Conservation (phyloP, 768 basidiomycete species). For the Naematelia encephala region DNA sequence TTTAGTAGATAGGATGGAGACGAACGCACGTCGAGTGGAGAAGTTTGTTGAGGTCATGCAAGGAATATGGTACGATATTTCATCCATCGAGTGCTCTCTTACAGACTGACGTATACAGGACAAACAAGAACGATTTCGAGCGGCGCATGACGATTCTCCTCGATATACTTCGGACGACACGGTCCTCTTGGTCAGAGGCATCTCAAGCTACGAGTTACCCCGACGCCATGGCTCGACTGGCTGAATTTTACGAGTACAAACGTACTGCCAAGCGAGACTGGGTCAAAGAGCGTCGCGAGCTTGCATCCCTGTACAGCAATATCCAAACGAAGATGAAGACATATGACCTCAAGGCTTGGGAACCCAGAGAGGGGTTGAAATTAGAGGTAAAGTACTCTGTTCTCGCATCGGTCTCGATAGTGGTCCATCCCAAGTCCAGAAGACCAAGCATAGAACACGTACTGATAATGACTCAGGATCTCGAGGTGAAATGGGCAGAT, state of each 20-base stretch:
- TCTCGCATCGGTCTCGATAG: slow-evolving; percentile 4
- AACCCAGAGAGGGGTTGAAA: slow-evolving; percentile 68
- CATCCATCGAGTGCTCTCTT: background rate
- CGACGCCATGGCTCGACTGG: slow-evolving; percentile 73
- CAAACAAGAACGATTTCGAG: slow-evolving; percentile 75
- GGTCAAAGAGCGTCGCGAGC: slow-evolving; percentile 85
- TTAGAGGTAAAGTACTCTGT: slow-evolving; percentile 59
- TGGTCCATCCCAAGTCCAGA: too few relatives aligned
- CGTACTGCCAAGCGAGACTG: slow-evolving; percentile 77
- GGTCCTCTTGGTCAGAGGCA: slow-evolving; percentile 66
- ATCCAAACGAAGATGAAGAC: slow-evolving; percentile 91
- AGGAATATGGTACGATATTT: slow-evolving; percentile 42
- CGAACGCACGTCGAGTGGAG: slow-evolving; percentile 85
- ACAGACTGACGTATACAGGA: slow-evolving; percentile 12
- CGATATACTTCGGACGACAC: slow-evolving; percentile 63
- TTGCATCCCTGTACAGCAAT: slow-evolving; percentile 82
- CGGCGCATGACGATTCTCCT: slow-evolving; percentile 68
- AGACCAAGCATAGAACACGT: background rate
- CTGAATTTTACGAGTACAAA: slow-evolving; percentile 74
- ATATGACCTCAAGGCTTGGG: slow-evolving; percentile 79
- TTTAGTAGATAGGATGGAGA: slow-evolving; percentile 81
- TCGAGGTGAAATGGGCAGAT: slow-evolving; percentile 72
- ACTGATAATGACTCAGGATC: slow-evolving; percentile 54
- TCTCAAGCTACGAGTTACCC: slow-evolving; percentile 70
- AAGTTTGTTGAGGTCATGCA: slow-evolving; percentile 96